Percentiles rank a stretch among this genome's conserved stretches.
These are phyloP conservation scores for Talaromyces rugulosus DNA, from an alignment of 2,329 filamentous ascomycete species.

Conservation along the genomic window DNA sequence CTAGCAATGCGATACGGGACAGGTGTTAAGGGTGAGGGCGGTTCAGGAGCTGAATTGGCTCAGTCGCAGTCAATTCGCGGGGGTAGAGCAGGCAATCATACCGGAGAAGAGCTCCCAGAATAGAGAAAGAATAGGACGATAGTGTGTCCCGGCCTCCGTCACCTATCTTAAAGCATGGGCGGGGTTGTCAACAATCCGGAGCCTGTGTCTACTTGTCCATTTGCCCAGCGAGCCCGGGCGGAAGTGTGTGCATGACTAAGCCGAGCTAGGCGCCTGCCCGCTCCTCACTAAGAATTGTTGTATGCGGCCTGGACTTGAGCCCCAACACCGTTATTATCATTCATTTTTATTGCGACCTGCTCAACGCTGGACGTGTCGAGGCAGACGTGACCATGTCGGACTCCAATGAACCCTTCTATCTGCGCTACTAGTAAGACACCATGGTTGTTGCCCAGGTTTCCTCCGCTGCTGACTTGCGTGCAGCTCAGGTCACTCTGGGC, in stretches of 20 bases:
- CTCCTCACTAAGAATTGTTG: slow-evolving; percentile 1
- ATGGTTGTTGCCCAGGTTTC: slow-evolving; percentile 27
- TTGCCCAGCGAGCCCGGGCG: slow-evolving; percentile 33
- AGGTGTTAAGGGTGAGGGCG: slow-evolving; percentile 6
- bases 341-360: not conserved
- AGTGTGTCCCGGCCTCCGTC: slow-evolving; percentile 31
- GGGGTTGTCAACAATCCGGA: slow-evolving; percentile 29
- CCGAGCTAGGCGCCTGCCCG: slow-evolving; percentile 16
- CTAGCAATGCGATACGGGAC: slow-evolving; percentile 2
- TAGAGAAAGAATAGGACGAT: slow-evolving; percentile 20
- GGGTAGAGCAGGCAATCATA: slow-evolving; percentile 16
- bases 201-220: slow-evolving; percentile 37
- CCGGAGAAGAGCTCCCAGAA: slow-evolving; percentile 25
- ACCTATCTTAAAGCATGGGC: slow-evolving; percentile 33
- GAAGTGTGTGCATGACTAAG: slow-evolving; percentile 45
- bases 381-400: slow-evolving; percentile 42
- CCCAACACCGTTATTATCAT: not conserved
- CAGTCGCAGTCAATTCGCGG: slow-evolving; percentile 23
- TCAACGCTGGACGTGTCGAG: not conserved
- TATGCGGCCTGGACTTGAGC: not conserved
- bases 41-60: slow-evolving; percentile 28
- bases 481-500: slow-evolving; percentile 94
- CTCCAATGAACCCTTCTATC: slow-evolving; percentile 80
- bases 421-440: slow-evolving; percentile 85
- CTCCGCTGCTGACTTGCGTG: slow-evolving; percentile 38